Evolutionary conservation across 2,329 filamentous ascomycete species (phyloP).

Genomic region (Pezicula radicicola): DNA sequence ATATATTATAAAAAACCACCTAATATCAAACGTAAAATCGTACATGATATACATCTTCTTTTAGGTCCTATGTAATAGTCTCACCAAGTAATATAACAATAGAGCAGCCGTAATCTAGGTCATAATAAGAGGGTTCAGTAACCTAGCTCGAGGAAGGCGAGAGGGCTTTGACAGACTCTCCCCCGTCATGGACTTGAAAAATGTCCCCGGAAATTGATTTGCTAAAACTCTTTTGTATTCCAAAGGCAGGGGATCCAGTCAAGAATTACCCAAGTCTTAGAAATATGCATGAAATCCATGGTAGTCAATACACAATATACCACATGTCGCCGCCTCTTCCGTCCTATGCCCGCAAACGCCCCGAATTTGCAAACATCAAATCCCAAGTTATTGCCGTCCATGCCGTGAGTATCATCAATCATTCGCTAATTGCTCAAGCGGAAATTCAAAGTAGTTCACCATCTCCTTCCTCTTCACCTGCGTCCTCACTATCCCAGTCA

Average conservation of each 20-base stretch:
- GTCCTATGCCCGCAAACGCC: background rate
- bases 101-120: too few relatives aligned
- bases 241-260: too few relatives aligned
- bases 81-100: too few relatives aligned
- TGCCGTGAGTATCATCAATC: background rate
- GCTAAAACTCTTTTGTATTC: too few relatives aligned
- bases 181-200: too few relatives aligned
- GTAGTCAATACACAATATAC: too few relatives aligned
- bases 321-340: background rate
- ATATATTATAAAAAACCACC: too few relatives aligned
- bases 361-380: background rate
- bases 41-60: too few relatives aligned
- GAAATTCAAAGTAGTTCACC: conserved; percentile 23
- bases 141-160: background rate
- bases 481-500: conserved; percentile 59
- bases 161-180: background rate
- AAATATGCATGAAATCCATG: background rate
- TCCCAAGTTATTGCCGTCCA: background rate
- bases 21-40: too few relatives aligned
- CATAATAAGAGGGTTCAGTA: too few relatives aligned
- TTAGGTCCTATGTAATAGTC: too few relatives aligned
- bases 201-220: too few relatives aligned
- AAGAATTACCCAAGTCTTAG: background rate
- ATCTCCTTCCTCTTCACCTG: conserved; percentile 48
- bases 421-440: background rate